Percentiles rank a stretch among this genome's conserved stretches.
phyloP scores from a whole-genome alignment of 306 rosid species.

The Casuarina glauca region DNA sequence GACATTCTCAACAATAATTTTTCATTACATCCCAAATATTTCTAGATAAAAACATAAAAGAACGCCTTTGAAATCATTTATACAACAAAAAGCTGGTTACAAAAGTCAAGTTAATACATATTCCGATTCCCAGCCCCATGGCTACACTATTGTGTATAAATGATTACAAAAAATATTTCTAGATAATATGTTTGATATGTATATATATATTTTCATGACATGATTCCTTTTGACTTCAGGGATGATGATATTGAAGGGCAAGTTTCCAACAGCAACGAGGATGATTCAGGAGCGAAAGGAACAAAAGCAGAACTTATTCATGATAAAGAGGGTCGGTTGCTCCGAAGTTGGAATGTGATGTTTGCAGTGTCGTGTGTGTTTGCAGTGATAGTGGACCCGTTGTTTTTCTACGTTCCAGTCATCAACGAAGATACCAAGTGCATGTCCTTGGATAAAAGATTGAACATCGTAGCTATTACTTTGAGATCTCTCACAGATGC shows the following conservation, averaged over 20 bases:
- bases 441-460: conserved; percentile 57
- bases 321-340: conserved; percentile 87
- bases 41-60: too few species aligned
- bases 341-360: conserved; percentile 87
- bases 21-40: too few species aligned
- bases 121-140: too few species aligned
- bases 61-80: too few species aligned
- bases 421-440: conserved; percentile 66
- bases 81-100: too few species aligned
- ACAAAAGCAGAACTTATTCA: conserved; percentile 53
- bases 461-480: conserved; percentile 66
- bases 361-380: conserved; percentile 75
- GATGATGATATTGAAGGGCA: conserved; percentile 46
- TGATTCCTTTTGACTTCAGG: conserved; percentile 40
- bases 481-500: conserved; percentile 80
- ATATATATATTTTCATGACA: too few species aligned
- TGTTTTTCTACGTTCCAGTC: conserved; percentile 84
- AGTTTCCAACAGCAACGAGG: conserved; percentile 22
- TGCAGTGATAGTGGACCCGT: conserved; percentile 86
- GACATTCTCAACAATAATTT: too few species aligned
- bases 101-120: too few species aligned
- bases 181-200: not conserved
- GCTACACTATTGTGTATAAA: too few species aligned
- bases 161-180: too few species aligned
- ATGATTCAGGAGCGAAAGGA: not conserved